Percentiles rank a stretch among this genome's conserved stretches.
Conservation (phyloP, 305 asterid genomes). For the Fraxinus baroniana region DNA sequence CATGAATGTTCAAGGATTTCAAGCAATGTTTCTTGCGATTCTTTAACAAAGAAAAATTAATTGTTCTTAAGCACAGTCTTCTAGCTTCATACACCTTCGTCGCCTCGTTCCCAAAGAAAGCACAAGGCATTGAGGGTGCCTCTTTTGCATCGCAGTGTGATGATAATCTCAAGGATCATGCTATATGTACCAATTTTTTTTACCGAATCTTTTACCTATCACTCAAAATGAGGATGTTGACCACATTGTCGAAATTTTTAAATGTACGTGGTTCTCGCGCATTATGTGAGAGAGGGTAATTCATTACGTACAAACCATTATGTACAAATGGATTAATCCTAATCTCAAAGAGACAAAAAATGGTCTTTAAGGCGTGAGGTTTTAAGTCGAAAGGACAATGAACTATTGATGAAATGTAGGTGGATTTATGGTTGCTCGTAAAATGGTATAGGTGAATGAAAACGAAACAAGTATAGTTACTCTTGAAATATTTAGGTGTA, state of each 20-base stretch:
- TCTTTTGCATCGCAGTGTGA: neutral
- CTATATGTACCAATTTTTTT: too few relatives aligned
- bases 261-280: too few relatives aligned
- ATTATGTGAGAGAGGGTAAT: too few relatives aligned
- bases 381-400: neutral
- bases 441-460: neutral
- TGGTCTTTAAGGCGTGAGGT: neutral
- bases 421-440: neutral
- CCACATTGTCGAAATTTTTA: too few relatives aligned
- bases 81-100: neutral
- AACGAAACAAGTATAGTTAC: neutral
- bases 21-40: neutral
- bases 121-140: neutral
- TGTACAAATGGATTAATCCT: too few relatives aligned
- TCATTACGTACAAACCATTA: too few relatives aligned
- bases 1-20: neutral
- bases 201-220: too few relatives aligned
- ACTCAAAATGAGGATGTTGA: too few relatives aligned
- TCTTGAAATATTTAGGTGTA: neutral
- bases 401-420: neutral
- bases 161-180: neutral
- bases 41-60: neutral
- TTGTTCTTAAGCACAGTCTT: neutral
- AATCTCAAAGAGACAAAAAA: neutral
- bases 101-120: neutral